Evolutionary conservation across 208 protist genomes (phyloP).

Genomic region (Tritrichomonas foetus): DNA sequence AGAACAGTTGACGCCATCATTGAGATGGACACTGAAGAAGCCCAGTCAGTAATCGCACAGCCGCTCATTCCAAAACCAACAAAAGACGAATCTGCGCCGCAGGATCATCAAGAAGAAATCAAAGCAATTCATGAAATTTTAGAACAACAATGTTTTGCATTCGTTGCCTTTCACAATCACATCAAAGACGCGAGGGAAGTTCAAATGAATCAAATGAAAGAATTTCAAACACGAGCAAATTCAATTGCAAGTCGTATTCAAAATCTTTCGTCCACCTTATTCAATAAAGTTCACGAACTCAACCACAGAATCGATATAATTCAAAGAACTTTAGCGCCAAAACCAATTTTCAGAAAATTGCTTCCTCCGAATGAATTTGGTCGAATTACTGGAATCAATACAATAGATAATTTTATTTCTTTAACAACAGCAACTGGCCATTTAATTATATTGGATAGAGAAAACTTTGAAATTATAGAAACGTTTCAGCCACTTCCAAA

Average conservation of each 20-base stretch:
- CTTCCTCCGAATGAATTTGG: not conserved
- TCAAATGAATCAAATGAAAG: not conserved
- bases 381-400: not conserved
- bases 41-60: not conserved
- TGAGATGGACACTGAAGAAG: not conserved
- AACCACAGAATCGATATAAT: not conserved
- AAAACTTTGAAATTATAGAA: not conserved
- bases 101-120: not conserved
- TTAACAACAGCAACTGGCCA: not conserved
- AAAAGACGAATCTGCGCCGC: not conserved
- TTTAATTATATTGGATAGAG: not conserved
- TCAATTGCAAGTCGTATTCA: not conserved
- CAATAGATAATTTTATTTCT: not conserved
- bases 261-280: not conserved
- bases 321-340: not conserved
- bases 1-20: not conserved
- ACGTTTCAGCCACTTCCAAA: not conserved
- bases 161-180: constrained; percentile 9
- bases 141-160: not conserved
- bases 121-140: not conserved
- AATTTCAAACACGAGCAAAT: not conserved
- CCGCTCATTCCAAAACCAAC: not conserved
- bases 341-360: not conserved
- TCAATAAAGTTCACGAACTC: not conserved
- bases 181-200: not conserved